Evolutionary conservation across 352 stramenopile species (phyloP), one percentile per base, ranked within the genome.

Genomic region (Phytophthora vignae): DNA sequence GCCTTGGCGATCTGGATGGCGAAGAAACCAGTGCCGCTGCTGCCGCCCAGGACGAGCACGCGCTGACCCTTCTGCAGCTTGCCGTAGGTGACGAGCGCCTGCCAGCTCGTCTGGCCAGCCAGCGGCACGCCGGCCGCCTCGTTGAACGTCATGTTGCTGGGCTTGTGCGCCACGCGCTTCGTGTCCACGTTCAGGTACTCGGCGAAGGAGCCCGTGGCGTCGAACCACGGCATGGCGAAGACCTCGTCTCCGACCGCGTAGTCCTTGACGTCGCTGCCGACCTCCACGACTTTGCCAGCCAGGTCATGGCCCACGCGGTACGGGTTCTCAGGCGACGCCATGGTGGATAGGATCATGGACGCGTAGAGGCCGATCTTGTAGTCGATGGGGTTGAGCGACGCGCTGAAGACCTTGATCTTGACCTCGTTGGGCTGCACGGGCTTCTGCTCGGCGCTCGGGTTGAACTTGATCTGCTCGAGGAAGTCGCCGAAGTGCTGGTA

Each of bases 1-100:
- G 69, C 69, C 69, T 89, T 88, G 33, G 84, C 82, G 55, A 95
- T 77, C 57, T 94, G 87, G 27, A 90, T 59, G 11, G 61, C 86
- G 31, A 85, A 83, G 5, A 86, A 27, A 17, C 88, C 88, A 27
- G 84, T 87, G 55, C 82, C 78, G 42, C 87, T 84, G 69, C 79
- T 88, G 15, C 86, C 85, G 75, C 73, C 68, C 49, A 5, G 75
- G 19, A 93, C 74, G 5, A 93, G 60, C 52, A 92, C 69, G 29
- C 65, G 62, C 36, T 75, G 64, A 29, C 55, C 78, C 54, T 46
- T 69, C 55, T 79, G 69, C 40, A 78, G 50, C 21, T 74, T 75
- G 29, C 70, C 72, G 48, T 79, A 69, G n/a, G 67, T 60, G 9
- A 72, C 17, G 0, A 88, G 57, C 4, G 62, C 72, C 48, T 87